Conservation (phyloP, 768 basidiomycete genomes). For the Favolaschia claudopus region DNA sequence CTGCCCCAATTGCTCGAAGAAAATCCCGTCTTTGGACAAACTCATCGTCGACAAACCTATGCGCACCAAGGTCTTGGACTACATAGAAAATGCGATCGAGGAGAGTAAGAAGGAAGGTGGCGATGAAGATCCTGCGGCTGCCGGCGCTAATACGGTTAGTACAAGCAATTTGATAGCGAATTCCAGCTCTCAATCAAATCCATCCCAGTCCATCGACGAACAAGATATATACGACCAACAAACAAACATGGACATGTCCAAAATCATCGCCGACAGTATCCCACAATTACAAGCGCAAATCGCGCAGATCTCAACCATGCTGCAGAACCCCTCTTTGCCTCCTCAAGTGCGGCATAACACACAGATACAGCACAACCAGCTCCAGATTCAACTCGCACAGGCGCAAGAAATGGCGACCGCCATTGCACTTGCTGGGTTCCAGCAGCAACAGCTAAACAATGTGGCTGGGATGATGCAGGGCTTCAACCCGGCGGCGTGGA, state of each 20-base stretch:
- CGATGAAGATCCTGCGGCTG: conserved; percentile 44
- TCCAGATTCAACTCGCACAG: conserved; percentile 81
- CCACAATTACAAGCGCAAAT: conserved; percentile 88
- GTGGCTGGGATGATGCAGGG: conserved; percentile 45
- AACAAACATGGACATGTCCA: conserved; percentile 70
- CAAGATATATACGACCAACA: conserved; percentile 82
- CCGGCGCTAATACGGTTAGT: conserved; percentile 46
- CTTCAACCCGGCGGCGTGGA: conserved; percentile 46
- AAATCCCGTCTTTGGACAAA: conserved; percentile 89
- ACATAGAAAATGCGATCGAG: conserved; percentile 84
- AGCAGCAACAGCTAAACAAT: conserved; percentile 61
- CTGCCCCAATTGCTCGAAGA: conserved; percentile 90
- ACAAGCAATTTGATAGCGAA: background rate
- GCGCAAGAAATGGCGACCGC: conserved; percentile 77
- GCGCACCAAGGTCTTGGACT: conserved; percentile 79
- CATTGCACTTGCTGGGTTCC: conserved; percentile 64
- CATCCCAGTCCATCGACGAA: conserved; percentile 40
- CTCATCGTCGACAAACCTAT: conserved; percentile 80
- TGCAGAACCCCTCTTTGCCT: conserved; percentile 81
- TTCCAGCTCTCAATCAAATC: conserved; percentile 23
- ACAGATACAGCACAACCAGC: conserved; percentile 83
- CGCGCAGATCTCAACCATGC: conserved; percentile 77
- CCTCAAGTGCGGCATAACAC: conserved; percentile 78
- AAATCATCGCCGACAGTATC: conserved; percentile 76
- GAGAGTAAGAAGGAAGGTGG: conserved; percentile 73